Conservation (phyloP, 176 grass and related monocot species). For the Guadua angustifolia region DNA sequence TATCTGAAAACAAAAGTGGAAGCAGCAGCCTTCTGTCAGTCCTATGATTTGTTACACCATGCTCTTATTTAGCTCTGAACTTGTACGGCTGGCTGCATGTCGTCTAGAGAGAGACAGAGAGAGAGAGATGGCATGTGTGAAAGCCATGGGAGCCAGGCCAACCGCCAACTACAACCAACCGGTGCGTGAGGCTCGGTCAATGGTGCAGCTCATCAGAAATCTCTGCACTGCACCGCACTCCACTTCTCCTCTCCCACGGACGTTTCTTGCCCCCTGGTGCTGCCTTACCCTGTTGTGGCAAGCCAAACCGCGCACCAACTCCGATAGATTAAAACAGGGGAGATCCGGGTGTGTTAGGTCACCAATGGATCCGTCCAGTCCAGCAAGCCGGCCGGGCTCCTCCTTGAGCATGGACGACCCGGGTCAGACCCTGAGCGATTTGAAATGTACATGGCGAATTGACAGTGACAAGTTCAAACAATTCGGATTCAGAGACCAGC, state of each 20-base stretch:
- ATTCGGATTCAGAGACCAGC: too few relatives aligned
- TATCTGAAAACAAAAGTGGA: neutral
- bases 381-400: too few relatives aligned
- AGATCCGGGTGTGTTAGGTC: neutral
- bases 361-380: conserved; percentile 32
- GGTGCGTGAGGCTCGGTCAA: conserved; percentile 46
- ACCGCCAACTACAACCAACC: conserved; percentile 18
- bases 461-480: neutral
- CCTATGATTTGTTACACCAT: conserved; percentile 9
- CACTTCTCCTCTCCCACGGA: neutral
- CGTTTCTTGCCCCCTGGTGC: neutral
- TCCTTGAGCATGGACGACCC: neutral
- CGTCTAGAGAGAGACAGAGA: too few relatives aligned
- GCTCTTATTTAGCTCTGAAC: neutral
- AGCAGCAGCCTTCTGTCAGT: neutral
- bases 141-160: conserved; percentile 28
- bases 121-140: too few relatives aligned
- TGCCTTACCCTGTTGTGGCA: neutral
- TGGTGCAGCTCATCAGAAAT: conserved; percentile 58
- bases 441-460: neutral
- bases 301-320: conserved; percentile 17
- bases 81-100: neutral
- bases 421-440: neutral
- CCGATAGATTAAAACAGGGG: neutral
- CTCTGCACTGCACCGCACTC: conserved; percentile 28